Evolutionary conservation across 345 rosid species (phyloP).

Genomic region (Murraya paniculata): DNA sequence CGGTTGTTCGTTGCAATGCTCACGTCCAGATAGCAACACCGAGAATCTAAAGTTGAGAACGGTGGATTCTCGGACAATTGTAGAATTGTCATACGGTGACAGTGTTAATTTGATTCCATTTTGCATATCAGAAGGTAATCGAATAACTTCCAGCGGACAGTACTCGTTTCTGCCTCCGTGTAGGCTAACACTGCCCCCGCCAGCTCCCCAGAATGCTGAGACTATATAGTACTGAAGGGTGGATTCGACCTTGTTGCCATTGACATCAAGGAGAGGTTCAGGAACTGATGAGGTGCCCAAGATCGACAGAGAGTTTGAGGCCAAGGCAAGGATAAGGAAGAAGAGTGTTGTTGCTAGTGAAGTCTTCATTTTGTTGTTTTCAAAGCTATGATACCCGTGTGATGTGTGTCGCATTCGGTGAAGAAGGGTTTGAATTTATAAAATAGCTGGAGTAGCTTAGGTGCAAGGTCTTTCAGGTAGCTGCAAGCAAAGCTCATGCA

Average conservation of each 20-base stretch:
- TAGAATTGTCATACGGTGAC: background rate
- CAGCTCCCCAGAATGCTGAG: background rate
- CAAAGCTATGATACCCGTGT: background rate
- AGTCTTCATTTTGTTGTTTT: too few relatives aligned
- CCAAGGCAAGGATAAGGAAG: background rate
- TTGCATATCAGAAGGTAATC: background rate
- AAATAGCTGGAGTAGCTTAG: background rate
- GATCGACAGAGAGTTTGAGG: background rate
- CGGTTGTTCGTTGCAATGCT: background rate
- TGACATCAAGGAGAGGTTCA: background rate
- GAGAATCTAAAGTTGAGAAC: background rate
- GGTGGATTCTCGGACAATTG: background rate
- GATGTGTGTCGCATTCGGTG: too few relatives aligned
- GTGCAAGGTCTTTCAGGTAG: background rate
- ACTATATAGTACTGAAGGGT: background rate
- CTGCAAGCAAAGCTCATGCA: background rate
- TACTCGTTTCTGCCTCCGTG: background rate
- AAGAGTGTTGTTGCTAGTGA: background rate
- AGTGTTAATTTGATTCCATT: background rate
- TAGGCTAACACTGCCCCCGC: background rate
- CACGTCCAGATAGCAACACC: background rate
- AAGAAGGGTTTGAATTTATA: too few relatives aligned
- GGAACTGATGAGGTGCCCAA: too few relatives aligned
- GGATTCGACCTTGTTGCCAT: background rate
- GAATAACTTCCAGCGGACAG: background rate